phyloP scores from a whole-genome alignment of 768 basidiomycete genomes.

The Arthromyces matolae region DNA sequence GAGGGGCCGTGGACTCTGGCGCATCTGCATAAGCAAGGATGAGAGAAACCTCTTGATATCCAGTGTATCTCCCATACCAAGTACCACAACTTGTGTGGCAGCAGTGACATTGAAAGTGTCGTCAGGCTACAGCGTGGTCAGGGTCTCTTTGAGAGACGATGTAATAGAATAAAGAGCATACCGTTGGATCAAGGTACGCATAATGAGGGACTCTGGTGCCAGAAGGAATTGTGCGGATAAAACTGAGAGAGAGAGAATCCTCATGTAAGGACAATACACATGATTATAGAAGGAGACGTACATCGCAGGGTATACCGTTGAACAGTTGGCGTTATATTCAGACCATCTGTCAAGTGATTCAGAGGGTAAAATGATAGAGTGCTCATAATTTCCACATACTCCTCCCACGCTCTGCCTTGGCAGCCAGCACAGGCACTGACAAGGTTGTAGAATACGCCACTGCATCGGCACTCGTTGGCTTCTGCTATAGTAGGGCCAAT shows the following conservation, averaged over 20 bases:
- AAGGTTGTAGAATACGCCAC: slow-evolving; percentile 50
- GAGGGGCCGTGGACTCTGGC: slow-evolving; percentile 32
- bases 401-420: slow-evolving; percentile 33
- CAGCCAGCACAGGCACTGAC: slow-evolving; percentile 49
- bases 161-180: slow-evolving; percentile 14
- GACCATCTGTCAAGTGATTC: slow-evolving; percentile 40
- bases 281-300: slow-evolving; percentile 18
- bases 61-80: slow-evolving; percentile 16
- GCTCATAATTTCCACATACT: slow-evolving; percentile 21
- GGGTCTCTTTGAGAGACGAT: not conserved
- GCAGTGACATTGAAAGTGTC: slow-evolving; percentile 31
- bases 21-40: slow-evolving; percentile 19
- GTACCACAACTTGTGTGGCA: slow-evolving; percentile 20
- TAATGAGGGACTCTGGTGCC: slow-evolving; percentile 44
- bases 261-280: too few species aligned
- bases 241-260: slow-evolving; percentile 21
- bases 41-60: not conserved
- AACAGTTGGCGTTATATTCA: slow-evolving; percentile 44
- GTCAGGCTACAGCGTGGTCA: slow-evolving; percentile 15
- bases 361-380: not conserved
- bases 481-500: slow-evolving; percentile 30
- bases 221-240: slow-evolving; percentile 34
- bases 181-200: slow-evolving; percentile 44
- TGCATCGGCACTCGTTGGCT: slow-evolving; percentile 47
- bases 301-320: slow-evolving; percentile 32